Evolutionary conservation across 345 rosid species (phyloP), one percentile per base, ranked within the genome.

Genomic region (Eucalyptus virginea): DNA sequence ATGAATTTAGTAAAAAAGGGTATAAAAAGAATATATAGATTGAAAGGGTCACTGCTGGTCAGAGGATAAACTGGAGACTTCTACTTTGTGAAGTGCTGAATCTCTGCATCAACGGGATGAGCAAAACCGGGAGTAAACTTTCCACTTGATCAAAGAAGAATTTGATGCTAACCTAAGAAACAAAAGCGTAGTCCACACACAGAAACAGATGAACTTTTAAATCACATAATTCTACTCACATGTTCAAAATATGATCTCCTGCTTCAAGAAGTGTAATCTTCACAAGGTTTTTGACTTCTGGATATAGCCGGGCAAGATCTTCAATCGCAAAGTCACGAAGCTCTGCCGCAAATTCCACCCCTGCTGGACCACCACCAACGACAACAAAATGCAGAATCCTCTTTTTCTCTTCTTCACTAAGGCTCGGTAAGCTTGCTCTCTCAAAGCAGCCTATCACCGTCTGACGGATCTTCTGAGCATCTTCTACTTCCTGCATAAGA

Each of bases 271-370:
- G 96, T 77, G 97, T 96, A 89, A 97, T 96, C 87, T 89, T 95
- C 4, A 94, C 91, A 32, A 90, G 88, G 45, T 94, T 93, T 86
- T 91, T 91, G 45, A 93, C 92, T 8, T 91, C 81, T 21, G 99
- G 99, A 90, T 95, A 96, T 30, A 97, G 87, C 72, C 87, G 86
- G 51, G 94, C 90, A n/a, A 97, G 92, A 89, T 97, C 99, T 37
- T 97, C 95, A 17, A 90, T 89, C 3, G 94, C 93, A 85, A 93
- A 93, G 88, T 97, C 99, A 88, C 93, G 96, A 47, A 97, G 96
- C 93, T 96, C 99, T 18, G 99, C 98, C 30, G 98, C 96, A 92
- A 94, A 97, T 93, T 97, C 99, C 28, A 97, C 98, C 15, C 99
- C 98, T 4, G 96, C 93, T 52, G 99, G 98, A 18, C 98, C 98